These are phyloP conservation scores for Ceratocystis variospora DNA, from an alignment of 2,329 filamentous ascomycete species.

Conservation along the genomic window DNA sequence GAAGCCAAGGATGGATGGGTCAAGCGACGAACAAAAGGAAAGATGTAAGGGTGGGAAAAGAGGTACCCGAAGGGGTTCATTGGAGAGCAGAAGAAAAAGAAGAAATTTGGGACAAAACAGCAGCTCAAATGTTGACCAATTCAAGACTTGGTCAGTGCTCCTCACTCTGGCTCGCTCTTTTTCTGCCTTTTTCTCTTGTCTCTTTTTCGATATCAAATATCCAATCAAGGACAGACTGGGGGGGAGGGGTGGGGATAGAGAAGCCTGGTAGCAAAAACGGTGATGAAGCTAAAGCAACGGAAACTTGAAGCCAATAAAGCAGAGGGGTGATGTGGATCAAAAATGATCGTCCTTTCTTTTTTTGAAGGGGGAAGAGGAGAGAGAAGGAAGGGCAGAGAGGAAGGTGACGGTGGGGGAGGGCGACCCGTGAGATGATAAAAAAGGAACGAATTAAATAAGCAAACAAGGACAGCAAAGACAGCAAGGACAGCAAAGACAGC, in stretches of 20 bases:
- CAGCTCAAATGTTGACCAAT: not conserved
- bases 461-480: not conserved
- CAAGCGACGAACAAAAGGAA: not conserved
- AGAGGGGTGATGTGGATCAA: constrained; percentile 8
- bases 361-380: not conserved
- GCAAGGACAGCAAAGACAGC: not conserved
- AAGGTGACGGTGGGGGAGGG: not conserved
- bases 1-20: constrained; percentile 1
- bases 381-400: not conserved
- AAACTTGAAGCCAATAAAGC: constrained; percentile 5
- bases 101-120: not conserved
- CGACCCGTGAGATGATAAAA: not conserved
- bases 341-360: constrained; percentile 7
- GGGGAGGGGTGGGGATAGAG: not conserved
- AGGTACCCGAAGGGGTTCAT: not conserved
- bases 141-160: constrained; percentile 2
- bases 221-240: not conserved
- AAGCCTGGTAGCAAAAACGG: not conserved
- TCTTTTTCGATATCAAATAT: not conserved
- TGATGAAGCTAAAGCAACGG: constrained; percentile 3
- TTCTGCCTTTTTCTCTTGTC: not conserved
- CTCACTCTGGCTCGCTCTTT: not conserved
- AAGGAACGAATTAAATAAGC: not conserved
- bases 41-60: not conserved
- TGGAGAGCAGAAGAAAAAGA: constrained; percentile 7